Percentiles rank a stretch among this genome's conserved stretches.
phyloP scores from a whole-genome alignment of 768 basidiomycete species.

The Pleurotus platypus region DNA sequence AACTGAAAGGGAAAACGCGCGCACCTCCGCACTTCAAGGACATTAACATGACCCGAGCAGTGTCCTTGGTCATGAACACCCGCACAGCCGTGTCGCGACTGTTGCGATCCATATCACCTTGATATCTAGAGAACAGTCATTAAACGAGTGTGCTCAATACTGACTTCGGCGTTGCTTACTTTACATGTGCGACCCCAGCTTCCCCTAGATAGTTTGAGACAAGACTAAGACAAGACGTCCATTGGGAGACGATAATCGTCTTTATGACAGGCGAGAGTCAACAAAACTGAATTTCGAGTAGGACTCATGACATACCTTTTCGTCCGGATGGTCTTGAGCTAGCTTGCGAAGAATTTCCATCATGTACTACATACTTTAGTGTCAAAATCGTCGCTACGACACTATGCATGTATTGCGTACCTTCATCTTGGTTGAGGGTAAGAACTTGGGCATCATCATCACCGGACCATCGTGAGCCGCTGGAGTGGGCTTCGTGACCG shows the following conservation, averaged over 20 bases:
- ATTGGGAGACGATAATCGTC: constrained; percentile 68
- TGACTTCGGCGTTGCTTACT: constrained; percentile 19
- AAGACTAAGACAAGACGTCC: constrained; percentile 62
- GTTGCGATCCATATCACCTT: constrained; percentile 53
- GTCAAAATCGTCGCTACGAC: neutral
- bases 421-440: constrained; percentile 77
- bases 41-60: constrained; percentile 58
- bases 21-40: constrained; percentile 60
- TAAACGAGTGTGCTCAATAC: neutral
- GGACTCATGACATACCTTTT: constrained; percentile 44
- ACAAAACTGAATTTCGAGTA: neutral
- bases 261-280: constrained; percentile 15
- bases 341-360: constrained; percentile 52
- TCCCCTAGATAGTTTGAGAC: constrained; percentile 60
- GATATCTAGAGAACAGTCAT: constrained; percentile 36
- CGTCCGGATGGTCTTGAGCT: constrained; percentile 46
- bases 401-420: constrained; percentile 22
- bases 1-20: constrained; percentile 18
- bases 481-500: constrained; percentile 22
- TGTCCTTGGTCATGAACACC: constrained; percentile 58
- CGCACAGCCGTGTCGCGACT: constrained; percentile 54
- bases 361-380: constrained; percentile 36
- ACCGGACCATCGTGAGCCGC: constrained; percentile 25
- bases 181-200: constrained; percentile 49
- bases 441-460: constrained; percentile 48